These are phyloP conservation scores for Hypsizygus marmoreus DNA, from an alignment of 768 basidiomycete genomes.

Conservation along the genomic window DNA sequence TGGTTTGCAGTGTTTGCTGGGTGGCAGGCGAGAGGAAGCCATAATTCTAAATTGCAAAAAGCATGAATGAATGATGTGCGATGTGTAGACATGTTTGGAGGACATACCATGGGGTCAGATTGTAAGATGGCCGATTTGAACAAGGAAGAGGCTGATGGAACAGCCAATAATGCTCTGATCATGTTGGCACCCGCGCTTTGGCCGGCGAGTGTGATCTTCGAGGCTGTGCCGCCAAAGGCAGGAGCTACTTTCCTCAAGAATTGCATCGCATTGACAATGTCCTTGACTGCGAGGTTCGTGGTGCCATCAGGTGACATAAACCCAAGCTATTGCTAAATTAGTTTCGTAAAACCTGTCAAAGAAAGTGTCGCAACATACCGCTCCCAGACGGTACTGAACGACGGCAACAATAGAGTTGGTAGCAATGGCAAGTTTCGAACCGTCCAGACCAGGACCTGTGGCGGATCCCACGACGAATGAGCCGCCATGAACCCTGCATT, in stretches of 20 bases:
- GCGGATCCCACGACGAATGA: slow-evolving; percentile 76
- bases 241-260: slow-evolving; percentile 61
- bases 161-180: slow-evolving; percentile 75
- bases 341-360: slow-evolving; percentile 1
- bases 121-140: slow-evolving; percentile 83
- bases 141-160: slow-evolving; percentile 66
- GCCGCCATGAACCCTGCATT: slow-evolving; percentile 84
- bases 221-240: slow-evolving; percentile 66
- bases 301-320: slow-evolving; percentile 71
- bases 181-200: slow-evolving; percentile 82
- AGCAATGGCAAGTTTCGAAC: slow-evolving; percentile 68
- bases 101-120: slow-evolving; percentile 81
- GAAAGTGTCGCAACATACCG: slow-evolving; percentile 44
- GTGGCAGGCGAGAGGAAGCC: slow-evolving; percentile 62
- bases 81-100: background rate
- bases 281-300: slow-evolving; percentile 73
- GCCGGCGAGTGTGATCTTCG: slow-evolving; percentile 75
- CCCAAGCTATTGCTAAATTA: slow-evolving; percentile 53
- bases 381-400: slow-evolving; percentile 83
- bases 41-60: slow-evolving; percentile 61
- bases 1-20: slow-evolving; percentile 54
- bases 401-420: slow-evolving; percentile 80
- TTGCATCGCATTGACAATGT: slow-evolving; percentile 63
- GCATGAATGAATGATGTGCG: slow-evolving; percentile 1
- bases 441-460: slow-evolving; percentile 73